Base-by-base conservation (phyloP, 352 stramenopile genomes). In the Aphanomyces stellatus region DNA sequence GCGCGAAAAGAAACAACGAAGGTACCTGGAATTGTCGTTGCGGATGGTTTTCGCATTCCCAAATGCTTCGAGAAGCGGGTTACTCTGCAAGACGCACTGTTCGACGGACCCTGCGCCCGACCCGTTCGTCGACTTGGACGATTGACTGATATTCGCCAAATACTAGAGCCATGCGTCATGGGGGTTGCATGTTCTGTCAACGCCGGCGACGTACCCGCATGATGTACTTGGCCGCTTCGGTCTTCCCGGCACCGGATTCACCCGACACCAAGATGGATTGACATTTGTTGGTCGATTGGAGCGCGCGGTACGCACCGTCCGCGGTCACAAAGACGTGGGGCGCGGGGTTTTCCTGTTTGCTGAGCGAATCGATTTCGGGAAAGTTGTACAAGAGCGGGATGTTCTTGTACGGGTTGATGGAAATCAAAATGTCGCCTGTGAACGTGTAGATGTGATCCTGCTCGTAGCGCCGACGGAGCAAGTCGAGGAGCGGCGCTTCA, bases 331-430 rank as follows among this genome's bases (percentile, higher is more conserved):
- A 95, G 3, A 95, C 87, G 67, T 95, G 87, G 22, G 87, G 87
- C 64, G 90, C 76, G 2, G 82, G 85, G 64, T 96, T 93, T 53
- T 95, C 84, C 24, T 92, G 72, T 65, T 93, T 93, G 27, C 80
- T 83, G 62, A 93, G 88, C 17, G 82, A 90, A 62, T 91, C 85
- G n/a, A 95, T 73, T 57, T 95, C 87, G 4, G 85, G 85, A 51
- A 96, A 91, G 73, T 94, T 94, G 76, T 96, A 96, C 24, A 96
- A 77, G 77, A 94, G 88, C 53, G 87, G 82, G 57, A 97, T 93
- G 73, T 92, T 91, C 82, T 98, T 97, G 87, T 98, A 98, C 59
- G 94, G 94, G 74, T 98, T 98, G 65, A 98, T 95, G 37, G 90
- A 97, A 76, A 98, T 98, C 41, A 98, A 75, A 22, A 98, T 96